Percentiles rank a stretch among this genome's conserved stretches.
These are phyloP conservation scores for Aeschynomene evenia DNA, from an alignment of 306 rosid species.

Conservation along the genomic window DNA sequence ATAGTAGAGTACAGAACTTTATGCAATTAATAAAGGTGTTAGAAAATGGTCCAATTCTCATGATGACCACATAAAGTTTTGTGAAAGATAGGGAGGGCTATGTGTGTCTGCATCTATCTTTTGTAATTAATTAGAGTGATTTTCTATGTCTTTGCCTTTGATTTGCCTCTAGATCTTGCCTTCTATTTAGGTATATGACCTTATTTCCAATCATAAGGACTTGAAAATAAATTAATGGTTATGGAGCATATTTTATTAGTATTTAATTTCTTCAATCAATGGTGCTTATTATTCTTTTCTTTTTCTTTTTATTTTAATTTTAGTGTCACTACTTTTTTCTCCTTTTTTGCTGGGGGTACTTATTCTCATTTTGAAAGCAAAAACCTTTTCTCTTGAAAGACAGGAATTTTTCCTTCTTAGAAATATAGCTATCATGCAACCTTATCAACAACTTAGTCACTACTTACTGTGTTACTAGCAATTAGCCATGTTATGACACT, in stretches of 20 bases:
- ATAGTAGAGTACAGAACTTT: not conserved
- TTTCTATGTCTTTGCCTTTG: conserved; percentile 4
- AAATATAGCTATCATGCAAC: not conserved
- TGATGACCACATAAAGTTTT: conserved; percentile 23
- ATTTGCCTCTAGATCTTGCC: not conserved
- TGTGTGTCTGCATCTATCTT: not conserved
- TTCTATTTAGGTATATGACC: not conserved
- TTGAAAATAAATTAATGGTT: not conserved
- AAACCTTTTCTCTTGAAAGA: not conserved
- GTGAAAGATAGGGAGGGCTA: conserved; percentile 1
- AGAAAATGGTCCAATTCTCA: conserved; percentile 27
- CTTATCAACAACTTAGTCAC: not conserved
- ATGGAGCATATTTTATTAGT: not conserved
- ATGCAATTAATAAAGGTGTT: conserved; percentile 25
- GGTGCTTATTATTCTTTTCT: not conserved
- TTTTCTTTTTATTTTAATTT: not conserved
- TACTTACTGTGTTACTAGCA: not conserved
- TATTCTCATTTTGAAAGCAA: not conserved
- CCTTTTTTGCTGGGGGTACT: not conserved
- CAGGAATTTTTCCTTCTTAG: not conserved
- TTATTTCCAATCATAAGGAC: not conserved
- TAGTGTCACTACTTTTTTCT: not conserved
- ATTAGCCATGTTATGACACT: not conserved
- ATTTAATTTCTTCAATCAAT: not conserved
- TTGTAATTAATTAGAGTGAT: conserved; percentile 5